These are phyloP conservation scores for Cucumis melo DNA, from an alignment of 306 rosid genomes.

Conservation along the genomic window DNA sequence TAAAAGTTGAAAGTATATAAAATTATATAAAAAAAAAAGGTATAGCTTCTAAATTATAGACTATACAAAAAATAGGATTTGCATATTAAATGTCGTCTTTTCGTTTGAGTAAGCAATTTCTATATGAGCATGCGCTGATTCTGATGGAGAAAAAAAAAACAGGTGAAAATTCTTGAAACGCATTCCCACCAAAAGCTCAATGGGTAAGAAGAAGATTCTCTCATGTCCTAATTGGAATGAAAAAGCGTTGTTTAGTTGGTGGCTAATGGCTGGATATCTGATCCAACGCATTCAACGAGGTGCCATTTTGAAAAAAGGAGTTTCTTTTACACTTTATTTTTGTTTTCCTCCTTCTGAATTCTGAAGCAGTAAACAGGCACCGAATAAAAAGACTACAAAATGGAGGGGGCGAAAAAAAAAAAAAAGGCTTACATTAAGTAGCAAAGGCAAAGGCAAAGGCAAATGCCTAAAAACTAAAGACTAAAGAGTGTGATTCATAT, in stretches of 20 bases:
- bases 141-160: background rate
- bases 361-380: background rate
- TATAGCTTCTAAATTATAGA: background rate
- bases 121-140: background rate
- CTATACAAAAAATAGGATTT: background rate
- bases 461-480: background rate
- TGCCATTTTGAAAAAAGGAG: background rate
- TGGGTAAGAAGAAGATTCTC: background rate
- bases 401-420: background rate
- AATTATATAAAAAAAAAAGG: too few relatives aligned
- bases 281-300: constrained; percentile 1
- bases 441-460: background rate
- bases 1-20: background rate
- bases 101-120: background rate
- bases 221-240: background rate
- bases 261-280: background rate
- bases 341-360: background rate
- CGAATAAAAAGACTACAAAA: constrained; percentile 6
- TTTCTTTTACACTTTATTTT: background rate
- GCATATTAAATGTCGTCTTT: background rate
- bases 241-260: constrained; percentile 3
- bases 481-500: background rate
- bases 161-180: background rate
- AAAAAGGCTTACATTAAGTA: background rate
- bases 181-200: background rate